Evolutionary conservation across 2,329 filamentous ascomycete species (phyloP).

Genomic region (Graphilbum fragrans): DNA sequence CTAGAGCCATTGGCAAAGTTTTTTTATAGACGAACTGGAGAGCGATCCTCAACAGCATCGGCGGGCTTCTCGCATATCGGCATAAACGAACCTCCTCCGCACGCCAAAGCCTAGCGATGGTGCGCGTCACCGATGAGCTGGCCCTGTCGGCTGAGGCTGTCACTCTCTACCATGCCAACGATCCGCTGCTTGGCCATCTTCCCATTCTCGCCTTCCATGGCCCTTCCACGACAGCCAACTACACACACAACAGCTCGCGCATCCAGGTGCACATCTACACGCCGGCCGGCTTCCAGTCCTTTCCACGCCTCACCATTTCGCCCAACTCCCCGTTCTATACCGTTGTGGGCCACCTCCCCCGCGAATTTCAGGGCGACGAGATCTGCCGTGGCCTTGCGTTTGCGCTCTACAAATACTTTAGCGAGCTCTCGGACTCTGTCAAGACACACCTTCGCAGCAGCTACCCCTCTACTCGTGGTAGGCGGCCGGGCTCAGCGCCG

Average conservation of each 20-base stretch:
- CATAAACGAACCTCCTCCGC: too few species aligned
- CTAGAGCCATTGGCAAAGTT: too few species aligned
- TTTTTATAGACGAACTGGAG: too few species aligned
- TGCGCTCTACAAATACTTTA: conserved; percentile 87
- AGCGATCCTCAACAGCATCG: too few species aligned
- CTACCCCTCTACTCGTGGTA: conserved; percentile 39
- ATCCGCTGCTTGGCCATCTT: conserved; percentile 69
- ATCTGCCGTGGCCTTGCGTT: conserved; percentile 84
- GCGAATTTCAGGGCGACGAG: conserved; percentile 92
- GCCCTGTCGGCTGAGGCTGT: conserved; percentile 70
- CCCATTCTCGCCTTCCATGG: conserved; percentile 87
- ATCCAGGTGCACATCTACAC: conserved; percentile 91
- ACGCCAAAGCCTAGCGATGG: conserved; percentile 45
- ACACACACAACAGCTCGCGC: conserved; percentile 76
- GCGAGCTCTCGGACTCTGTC: conserved; percentile 66
- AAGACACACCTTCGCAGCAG: conserved; percentile 56
- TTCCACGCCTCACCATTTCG: conserved; percentile 81
- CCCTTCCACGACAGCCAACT: conserved; percentile 78
- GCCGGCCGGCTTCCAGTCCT: conserved; percentile 78
- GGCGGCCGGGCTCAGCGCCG: conserved; percentile 51
- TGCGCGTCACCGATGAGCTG: conserved; percentile 68
- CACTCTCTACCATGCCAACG: conserved; percentile 78
- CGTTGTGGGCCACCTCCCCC: conserved; percentile 79
- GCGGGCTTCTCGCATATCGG: too few species aligned
- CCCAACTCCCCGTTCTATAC: conserved; percentile 85